Percentiles rank a stretch among this genome's conserved stretches.
These are phyloP conservation scores for Crucibulum laeve DNA, from an alignment of 768 basidiomycete genomes.

Conservation along the genomic window DNA sequence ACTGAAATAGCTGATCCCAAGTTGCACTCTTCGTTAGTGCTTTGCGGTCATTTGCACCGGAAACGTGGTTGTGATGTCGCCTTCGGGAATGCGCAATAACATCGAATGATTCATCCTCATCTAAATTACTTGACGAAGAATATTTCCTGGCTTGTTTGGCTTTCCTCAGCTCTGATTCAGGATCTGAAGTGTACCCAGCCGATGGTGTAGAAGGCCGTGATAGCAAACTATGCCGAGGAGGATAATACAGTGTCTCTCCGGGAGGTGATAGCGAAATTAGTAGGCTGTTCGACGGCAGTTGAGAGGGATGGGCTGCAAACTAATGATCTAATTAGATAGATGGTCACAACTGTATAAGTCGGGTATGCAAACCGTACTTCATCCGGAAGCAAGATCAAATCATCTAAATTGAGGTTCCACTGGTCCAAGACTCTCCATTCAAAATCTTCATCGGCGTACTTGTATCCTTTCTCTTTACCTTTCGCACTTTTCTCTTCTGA, in stretches of 20 bases:
- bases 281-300: conserved; percentile 71
- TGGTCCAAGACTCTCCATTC: conserved; percentile 65
- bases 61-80: conserved; percentile 24
- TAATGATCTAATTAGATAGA: conserved; percentile 12
- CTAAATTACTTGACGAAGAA: conserved; percentile 2
- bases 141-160: conserved; percentile 26
- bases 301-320: conserved; percentile 24
- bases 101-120: conserved; percentile 11
- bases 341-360: not conserved
- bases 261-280: conserved; percentile 62
- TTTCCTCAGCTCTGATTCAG: conserved; percentile 50
- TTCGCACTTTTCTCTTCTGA: conserved; percentile 41
- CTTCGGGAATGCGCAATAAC: conserved; percentile 21
- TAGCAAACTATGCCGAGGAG: conserved; percentile 25
- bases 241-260: conserved; percentile 56
- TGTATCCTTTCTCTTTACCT: conserved; percentile 17
- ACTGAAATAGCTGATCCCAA: conserved; percentile 75
- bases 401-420: conserved; percentile 60
- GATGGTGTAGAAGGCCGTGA: conserved; percentile 53
- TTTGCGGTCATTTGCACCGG: conserved; percentile 6
- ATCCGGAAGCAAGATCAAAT: conserved; percentile 53
- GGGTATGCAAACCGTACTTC: conserved; percentile 43
- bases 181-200: conserved; percentile 67
- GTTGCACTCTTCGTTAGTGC: conserved; percentile 41
- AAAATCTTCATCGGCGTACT: conserved; percentile 10